Evolutionary conservation across 2,329 filamentous ascomycete species (phyloP), one percentile per base, ranked within the genome.

Genomic region (Colletotrichum tofieldiae): DNA sequence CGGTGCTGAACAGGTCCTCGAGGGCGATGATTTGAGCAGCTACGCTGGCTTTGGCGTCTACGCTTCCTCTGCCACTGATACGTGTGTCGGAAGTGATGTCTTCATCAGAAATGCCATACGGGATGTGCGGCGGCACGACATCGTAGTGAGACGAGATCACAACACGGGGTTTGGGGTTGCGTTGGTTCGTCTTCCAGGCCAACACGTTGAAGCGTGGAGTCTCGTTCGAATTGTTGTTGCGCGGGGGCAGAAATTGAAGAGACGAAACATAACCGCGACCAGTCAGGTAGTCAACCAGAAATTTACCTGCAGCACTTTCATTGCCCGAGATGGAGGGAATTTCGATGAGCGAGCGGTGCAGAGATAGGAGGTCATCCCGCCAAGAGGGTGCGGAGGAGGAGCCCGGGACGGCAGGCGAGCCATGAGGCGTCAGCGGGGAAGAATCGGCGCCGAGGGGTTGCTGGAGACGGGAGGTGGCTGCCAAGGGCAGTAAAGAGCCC

Each of bases 91-190:
- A 72, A 18, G 81, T 84, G 45, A 84, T 78, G 20, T 79, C 77
- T 9, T 86, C 85, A 49, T 86, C 82, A 41, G 87, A 84, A 12
- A 91, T 87, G 52, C 85, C 85, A 80, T 94, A 94, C 0, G 91
- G 91, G 71, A 94, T 92, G 79, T 89, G 90, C 0, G 93, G 93
- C 0, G 93, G 92, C 0, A 94, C 92, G 2, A 89, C 89, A 77
- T 98, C 95, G 77, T 97, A 96, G 80, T 98, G 95, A 68, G 92
- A 95, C 1, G 91, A 91, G 1, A 95, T 82, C n/a, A 94, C 84
- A 14, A 94, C 84, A 43, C 86, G 87, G 1, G 91, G 88, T 12
- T 86, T 83, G 47, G 86, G 84, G 20, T 82, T 81, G 58, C 82
- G 79, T 32, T 82, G 83, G 2, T 76, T 76, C 72, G 89, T 81